These are phyloP conservation scores for Hyaloscypha variabilis DNA, from an alignment of 495 filamentous ascomycete species.

Conservation along the genomic window DNA sequence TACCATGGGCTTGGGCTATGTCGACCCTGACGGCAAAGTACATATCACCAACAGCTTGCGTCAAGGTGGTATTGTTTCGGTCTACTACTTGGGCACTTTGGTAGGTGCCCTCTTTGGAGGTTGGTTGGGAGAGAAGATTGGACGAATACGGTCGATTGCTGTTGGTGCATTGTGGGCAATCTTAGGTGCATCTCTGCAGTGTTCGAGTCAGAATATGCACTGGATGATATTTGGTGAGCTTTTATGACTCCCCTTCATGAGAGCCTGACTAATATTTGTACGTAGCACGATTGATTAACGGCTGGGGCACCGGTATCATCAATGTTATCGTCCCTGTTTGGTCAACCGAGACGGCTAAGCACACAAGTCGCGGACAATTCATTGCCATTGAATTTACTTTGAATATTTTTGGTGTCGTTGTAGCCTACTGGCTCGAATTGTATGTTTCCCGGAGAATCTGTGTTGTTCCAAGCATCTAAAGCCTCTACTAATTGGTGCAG, in stretches of 20 bases:
- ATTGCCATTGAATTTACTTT: slow-evolving; percentile 74
- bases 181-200: slow-evolving; percentile 62
- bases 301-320: slow-evolving; percentile 49
- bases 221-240: slow-evolving; percentile 72
- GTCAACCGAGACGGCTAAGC: slow-evolving; percentile 45
- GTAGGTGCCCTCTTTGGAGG: slow-evolving; percentile 63
- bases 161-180: slow-evolving; percentile 58
- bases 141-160: slow-evolving; percentile 64
- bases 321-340: slow-evolving; percentile 34
- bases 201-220: slow-evolving; percentile 60
- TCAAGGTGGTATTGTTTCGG: slow-evolving; percentile 69
- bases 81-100: slow-evolving; percentile 71
- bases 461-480: neutral
- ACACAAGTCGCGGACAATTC: slow-evolving; percentile 70
- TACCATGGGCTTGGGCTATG: slow-evolving; percentile 67
- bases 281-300: slow-evolving; percentile 52
- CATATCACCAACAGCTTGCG: slow-evolving; percentile 61
- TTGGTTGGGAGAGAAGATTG: slow-evolving; percentile 60
- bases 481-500: neutral
- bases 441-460: neutral
- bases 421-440: slow-evolving; percentile 76
- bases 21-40: slow-evolving; percentile 38
- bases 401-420: slow-evolving; percentile 74
- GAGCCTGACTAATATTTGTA: too few relatives aligned
- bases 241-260: too few relatives aligned